phyloP scores from a whole-genome alignment of 306 rosid species.

The Fragaria nilgerrensis region DNA sequence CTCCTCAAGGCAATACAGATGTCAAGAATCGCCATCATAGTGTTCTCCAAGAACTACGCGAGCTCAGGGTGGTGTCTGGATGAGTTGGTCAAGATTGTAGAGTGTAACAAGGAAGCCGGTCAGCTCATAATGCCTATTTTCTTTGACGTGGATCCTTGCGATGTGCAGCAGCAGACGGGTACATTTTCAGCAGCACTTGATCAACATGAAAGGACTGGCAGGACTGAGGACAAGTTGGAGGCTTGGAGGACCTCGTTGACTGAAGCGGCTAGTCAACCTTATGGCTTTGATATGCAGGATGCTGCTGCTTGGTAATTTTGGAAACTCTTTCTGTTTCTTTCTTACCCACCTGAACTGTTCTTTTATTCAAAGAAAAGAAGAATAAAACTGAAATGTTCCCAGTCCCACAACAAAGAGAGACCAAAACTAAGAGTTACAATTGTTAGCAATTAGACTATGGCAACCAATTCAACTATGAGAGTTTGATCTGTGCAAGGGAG shows the following conservation, averaged over 20 bases:
- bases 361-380: too few relatives aligned
- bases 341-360: too few relatives aligned
- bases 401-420: too few relatives aligned
- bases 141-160: slow-evolving; percentile 12
- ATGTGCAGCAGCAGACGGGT: slow-evolving; percentile 10
- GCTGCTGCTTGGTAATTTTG: background rate
- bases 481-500: too few relatives aligned
- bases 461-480: too few relatives aligned
- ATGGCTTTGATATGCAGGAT: slow-evolving; percentile 2
- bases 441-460: too few relatives aligned
- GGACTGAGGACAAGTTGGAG: slow-evolving; percentile 9
- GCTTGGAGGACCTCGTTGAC: slow-evolving; percentile 22
- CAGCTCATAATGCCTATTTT: slow-evolving; percentile 14
- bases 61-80: slow-evolving; percentile 11
- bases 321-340: background rate
- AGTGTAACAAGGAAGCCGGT: background rate
- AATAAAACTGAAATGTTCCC: too few relatives aligned
- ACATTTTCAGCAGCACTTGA: slow-evolving; percentile 8
- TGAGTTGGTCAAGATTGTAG: slow-evolving; percentile 21
- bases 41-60: slow-evolving; percentile 16
- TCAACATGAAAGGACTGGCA: slow-evolving; percentile 2
- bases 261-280: slow-evolving; percentile 10
- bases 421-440: too few relatives aligned
- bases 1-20: slow-evolving; percentile 17
- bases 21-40: slow-evolving; percentile 6